A percentile compares a stretch with the other conserved stretches of the same genome.
Conservation (phyloP, 306 rosid genomes). For the peach (Prunus persica) region DNA sequence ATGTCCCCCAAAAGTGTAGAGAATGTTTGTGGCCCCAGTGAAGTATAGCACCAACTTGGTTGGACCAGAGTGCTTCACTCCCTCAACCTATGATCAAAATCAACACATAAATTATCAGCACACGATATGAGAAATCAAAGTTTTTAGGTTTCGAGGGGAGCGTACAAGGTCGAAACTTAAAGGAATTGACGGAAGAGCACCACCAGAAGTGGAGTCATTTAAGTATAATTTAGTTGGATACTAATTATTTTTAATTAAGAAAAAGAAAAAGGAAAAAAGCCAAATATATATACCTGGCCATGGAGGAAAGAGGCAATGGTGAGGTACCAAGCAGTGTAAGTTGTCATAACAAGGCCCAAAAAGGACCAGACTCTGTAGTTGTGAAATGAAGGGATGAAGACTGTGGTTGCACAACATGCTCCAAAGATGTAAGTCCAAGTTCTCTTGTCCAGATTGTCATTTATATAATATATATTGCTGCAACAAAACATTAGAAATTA, state of each 20-base stretch:
- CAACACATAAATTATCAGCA: neutral
- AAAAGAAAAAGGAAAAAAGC: no score
- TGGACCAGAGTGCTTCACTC: slow-evolving; percentile 94
- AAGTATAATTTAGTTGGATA: no score
- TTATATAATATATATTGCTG: slow-evolving; percentile 98
- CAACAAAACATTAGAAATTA: slow-evolving; percentile 3
- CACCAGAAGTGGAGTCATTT: no score
- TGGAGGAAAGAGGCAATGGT: slow-evolving; percentile 78
- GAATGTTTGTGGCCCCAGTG: slow-evolving; percentile 99
- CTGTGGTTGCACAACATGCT: slow-evolving; percentile 99
- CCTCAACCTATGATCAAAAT: slow-evolving; percentile 53
- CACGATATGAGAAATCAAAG: no score
- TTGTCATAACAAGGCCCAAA: slow-evolving; percentile 93
- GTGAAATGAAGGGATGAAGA: slow-evolving; percentile 93
- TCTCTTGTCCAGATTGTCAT: slow-evolving; percentile 95
- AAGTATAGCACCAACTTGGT: slow-evolving; percentile 82
- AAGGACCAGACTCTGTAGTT: slow-evolving; percentile 98
- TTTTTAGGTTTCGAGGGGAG: no score
- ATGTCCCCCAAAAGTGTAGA: slow-evolving; percentile 99
- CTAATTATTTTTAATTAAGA: no score
- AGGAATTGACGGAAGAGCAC: no score
- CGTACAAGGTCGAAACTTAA: no score
- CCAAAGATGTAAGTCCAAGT: slow-evolving; percentile 99
- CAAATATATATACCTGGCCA: slow-evolving; percentile 64
- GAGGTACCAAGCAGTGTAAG: slow-evolving; percentile 99